Conservation (phyloP, 2,329 filamentous ascomycete genomes). For the Aureobasidium subglaciale region DNA sequence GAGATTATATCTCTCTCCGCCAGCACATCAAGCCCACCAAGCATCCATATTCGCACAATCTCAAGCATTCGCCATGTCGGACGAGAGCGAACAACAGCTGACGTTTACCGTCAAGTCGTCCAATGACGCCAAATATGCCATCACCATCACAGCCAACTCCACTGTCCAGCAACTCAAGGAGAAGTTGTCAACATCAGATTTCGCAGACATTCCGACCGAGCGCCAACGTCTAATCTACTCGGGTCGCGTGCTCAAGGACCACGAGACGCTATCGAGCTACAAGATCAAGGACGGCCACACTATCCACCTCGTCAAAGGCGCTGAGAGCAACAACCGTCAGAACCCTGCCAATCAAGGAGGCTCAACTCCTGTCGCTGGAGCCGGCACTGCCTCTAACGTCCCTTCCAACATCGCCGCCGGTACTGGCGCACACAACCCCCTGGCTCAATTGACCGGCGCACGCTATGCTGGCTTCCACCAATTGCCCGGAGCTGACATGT, state of each 20-base stretch:
- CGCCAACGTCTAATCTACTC: constrained; percentile 96
- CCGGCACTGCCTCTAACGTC: constrained; percentile 50
- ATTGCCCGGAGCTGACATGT: constrained; percentile 78
- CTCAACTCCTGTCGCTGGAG: constrained; percentile 30
- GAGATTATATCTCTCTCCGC: background rate
- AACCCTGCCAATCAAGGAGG: constrained; percentile 46
- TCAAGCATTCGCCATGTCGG: constrained; percentile 46
- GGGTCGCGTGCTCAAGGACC: constrained; percentile 91
- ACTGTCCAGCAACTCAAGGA: constrained; percentile 81
- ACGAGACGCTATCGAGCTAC: constrained; percentile 74
- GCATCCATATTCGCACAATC: background rate
- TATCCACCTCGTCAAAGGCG: constrained; percentile 92
- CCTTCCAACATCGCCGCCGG: constrained; percentile 75
- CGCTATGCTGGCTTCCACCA: constrained; percentile 88
- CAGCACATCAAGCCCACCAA: background rate
- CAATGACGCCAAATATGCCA: constrained; percentile 73
- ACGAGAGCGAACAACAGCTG: constrained; percentile 63
- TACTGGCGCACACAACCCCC: constrained; percentile 72
- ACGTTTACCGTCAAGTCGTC: constrained; percentile 98
- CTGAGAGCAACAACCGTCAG: constrained; percentile 71
- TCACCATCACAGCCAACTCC: constrained; percentile 71
- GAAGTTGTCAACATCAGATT: constrained; percentile 73
- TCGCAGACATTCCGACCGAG: constrained; percentile 78
- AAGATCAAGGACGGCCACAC: constrained; percentile 97
- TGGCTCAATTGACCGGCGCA: constrained; percentile 85